Conservation (phyloP, 257 asterid genomes). For the Lantana camara region DNA sequence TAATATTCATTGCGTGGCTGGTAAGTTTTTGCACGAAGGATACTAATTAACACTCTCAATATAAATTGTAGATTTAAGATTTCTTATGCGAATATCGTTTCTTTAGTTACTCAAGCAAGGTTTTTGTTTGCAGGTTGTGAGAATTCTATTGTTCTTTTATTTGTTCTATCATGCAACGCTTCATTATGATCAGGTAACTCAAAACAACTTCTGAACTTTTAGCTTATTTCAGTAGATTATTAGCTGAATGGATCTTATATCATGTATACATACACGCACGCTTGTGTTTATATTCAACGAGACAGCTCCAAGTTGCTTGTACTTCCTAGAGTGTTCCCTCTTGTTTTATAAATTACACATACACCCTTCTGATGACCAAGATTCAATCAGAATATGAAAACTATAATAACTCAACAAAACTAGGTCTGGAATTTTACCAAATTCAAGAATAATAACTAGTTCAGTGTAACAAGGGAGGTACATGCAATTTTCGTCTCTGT, state of each 20-base stretch:
- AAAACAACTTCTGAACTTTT: neutral
- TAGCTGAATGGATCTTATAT: neutral
- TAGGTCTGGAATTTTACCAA: no score
- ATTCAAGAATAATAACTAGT: no score
- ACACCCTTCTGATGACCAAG: no score
- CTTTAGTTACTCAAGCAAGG: neutral
- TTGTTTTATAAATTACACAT: no score
- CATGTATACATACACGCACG: neutral
- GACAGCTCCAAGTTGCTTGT: no score
- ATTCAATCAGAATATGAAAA: no score
- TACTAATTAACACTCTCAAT: neutral
- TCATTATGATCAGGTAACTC: constrained; percentile 58
- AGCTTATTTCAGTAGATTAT: neutral
- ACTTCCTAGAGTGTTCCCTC: no score
- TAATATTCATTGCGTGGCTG: constrained; percentile 71
- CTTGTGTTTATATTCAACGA: no score
- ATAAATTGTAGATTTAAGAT: no score
- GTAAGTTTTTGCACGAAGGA: constrained; percentile 36
- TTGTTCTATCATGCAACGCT: constrained; percentile 51
- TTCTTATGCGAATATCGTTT: neutral
- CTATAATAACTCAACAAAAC: no score
- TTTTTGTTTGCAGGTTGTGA: constrained; percentile 58
- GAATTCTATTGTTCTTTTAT: constrained; percentile 65
- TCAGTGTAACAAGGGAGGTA: no score
- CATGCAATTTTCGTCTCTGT: no score